Evolutionary conservation across 306 rosid species (phyloP), one percentile per base, ranked within the genome.

Genomic region (Acacia crassicarpa): DNA sequence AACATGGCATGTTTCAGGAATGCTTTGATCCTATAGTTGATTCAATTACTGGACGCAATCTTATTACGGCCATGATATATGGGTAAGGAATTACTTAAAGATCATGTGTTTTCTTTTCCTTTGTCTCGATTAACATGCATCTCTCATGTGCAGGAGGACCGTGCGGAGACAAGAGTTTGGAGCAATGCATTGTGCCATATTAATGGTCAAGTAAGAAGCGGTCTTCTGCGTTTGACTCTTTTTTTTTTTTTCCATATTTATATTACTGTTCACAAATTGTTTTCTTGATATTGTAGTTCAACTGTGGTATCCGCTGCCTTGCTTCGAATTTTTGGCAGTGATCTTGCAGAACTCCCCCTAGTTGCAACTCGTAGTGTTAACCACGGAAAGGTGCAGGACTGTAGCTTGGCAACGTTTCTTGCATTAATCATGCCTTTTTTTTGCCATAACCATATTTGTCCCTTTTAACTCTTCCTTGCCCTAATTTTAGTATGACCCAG

Each of bases 51-150:
- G 97, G 97, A 71, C 93, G 98, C 53, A 98, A 95, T 82, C 99
- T 95, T 81, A 93, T 95, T 74, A 98, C 99, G 2, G 91, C 98
- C 78, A 95, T 95, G 99, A 97, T 95, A 83, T 92, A 93, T 82
- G 99, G 98, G 99, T 95, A 78, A 82, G 89, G 80, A 81, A 65
- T 23, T 78, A 51, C 27, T 69, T 80, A 56, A 67, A 68, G 23
- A 59, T 73, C 71, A 40, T 46, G 81, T 83, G 56, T 77, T 77
- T 49, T 68, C 71, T 63, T 63, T 61, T 75, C 79, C 43, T 74
- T 72, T 63, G 69, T 77, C 81, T 77, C 48, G 65, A 33, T 59
- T 87, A 70, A 70, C 79, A 38, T 63, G 48, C 66, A 45, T 81
- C 81, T 68, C 84, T 73, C 80, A 40, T 74, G 66, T 82, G 13